Base-by-base conservation (phyloP, 345 rosid genomes). In the Ceriops decandra region DNA sequence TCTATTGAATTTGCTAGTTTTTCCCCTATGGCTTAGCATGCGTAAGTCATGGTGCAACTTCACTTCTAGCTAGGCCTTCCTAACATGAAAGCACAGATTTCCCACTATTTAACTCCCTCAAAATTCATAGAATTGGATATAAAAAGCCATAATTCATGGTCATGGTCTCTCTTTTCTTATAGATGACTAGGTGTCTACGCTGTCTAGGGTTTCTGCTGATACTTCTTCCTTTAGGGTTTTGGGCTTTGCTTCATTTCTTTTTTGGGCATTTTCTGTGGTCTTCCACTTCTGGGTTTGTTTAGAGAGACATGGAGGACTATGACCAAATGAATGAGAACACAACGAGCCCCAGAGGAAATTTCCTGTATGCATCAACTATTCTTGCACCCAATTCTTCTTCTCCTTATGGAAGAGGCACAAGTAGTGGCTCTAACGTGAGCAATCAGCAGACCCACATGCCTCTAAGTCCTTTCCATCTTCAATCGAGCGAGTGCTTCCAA, bases 231-330 rank as follows among this genome's bases (percentile, higher is more conserved):
- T 62, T 83, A 81, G 85, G 89, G 84, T 83, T 82, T 68, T 78
- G 53, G 22, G 64, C 68, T 54, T 69, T 42, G 26, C 66, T 56
- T 32, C 22, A 60, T 61, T 32, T 56, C 57, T 42, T 70, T 63
- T 63, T 68, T 66, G 71, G 72, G n/a, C 4, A 79, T 73, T 72
- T 71, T 57, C 49, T 69, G 36, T 53, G 31, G 53, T n/a, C 76
- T 68, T 75, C 54, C 62, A 66, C 74, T 61, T 61, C 68, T 74
- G 75, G 82, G 68, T 68, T 60, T 62, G 67, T 46, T 33, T 32
- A 15, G 27, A 66, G 38, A 32, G 17, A 93, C 30, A 28, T 93
- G 98, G 96, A 89, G 79, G 92, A 84, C 58, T 93, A 84, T 49
- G 85, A 82, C 57, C 91, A 86, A 60, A 76, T 89, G 72, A 85